These are phyloP conservation scores for Penicillium simplicissimum DNA, from an alignment of 495 filamentous ascomycete genomes.

Conservation along the genomic window DNA sequence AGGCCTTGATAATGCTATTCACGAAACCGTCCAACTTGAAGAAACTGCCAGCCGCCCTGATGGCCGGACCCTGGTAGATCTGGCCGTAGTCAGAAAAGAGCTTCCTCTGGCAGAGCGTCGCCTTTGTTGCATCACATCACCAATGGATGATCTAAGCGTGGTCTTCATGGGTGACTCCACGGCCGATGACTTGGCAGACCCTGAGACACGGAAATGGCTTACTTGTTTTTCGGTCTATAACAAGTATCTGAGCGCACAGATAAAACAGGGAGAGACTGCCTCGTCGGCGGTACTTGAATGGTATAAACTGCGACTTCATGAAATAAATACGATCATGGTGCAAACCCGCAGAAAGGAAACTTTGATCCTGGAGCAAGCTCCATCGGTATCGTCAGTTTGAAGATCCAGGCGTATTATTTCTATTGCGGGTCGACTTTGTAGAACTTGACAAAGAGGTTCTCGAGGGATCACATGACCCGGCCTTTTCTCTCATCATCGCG, in stretches of 20 bases:
- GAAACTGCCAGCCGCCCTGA: neutral
- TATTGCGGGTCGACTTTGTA: too few species aligned
- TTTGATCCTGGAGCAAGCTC: neutral
- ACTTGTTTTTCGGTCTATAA: neutral
- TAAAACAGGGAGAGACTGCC: neutral
- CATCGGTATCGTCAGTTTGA: neutral
- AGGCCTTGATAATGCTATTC: neutral
- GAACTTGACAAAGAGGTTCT: too few species aligned
- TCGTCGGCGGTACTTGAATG: neutral
- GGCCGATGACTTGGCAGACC: neutral
- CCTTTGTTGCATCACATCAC: neutral
- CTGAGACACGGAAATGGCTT: neutral
- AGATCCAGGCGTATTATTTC: neutral
- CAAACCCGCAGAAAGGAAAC: neutral
- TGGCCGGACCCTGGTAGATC: neutral
- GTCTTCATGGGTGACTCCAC: neutral
- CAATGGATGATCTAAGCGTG: neutral
- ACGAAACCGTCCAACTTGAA: neutral
- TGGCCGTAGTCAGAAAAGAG: neutral
- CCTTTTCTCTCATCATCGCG: too few species aligned
- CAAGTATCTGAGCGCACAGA: neutral
- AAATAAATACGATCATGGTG: neutral
- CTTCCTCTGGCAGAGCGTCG: neutral
- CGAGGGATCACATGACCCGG: too few species aligned
- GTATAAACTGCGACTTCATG: neutral